Evolutionary conservation across 2,329 filamentous ascomycete species (phyloP).

Genomic region (Fusarium zealandicum): DNA sequence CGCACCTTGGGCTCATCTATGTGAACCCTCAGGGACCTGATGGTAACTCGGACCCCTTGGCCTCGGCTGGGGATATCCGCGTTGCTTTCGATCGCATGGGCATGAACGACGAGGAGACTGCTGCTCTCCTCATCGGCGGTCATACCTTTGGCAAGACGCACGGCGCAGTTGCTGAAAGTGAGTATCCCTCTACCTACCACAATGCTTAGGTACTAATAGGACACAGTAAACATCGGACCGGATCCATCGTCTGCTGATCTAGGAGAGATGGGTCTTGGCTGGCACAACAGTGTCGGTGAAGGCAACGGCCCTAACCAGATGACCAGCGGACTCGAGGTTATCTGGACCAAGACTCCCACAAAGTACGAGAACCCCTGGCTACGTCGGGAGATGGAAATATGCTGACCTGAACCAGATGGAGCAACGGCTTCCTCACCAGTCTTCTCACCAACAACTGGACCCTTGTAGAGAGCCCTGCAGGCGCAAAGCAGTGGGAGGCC

Average conservation of each 20-base stretch:
- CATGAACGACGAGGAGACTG: conserved; percentile 84
- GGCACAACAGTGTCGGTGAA: conserved; percentile 68
- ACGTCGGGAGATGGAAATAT: background rate
- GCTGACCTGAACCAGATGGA: conserved; percentile 57
- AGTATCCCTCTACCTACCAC: background rate
- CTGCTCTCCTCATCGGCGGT: conserved; percentile 79
- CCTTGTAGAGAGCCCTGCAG: conserved; percentile 75
- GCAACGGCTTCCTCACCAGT: conserved; percentile 76
- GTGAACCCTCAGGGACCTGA: conserved; percentile 83
- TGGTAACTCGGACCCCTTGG: conserved; percentile 72
- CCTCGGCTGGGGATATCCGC: conserved; percentile 75
- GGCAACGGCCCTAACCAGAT: conserved; percentile 78
- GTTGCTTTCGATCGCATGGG: conserved; percentile 80
- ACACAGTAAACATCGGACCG: conserved; percentile 61
- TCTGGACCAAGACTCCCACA: conserved; percentile 77
- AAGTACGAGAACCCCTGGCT: conserved; percentile 55
- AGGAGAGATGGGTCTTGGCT: conserved; percentile 75
- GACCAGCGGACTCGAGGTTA: conserved; percentile 80
- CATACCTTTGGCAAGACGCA: conserved; percentile 85
- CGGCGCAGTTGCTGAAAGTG: conserved; percentile 68
- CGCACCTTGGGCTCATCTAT: conserved; percentile 79
- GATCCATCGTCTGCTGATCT: conserved; percentile 72
- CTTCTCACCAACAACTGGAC: conserved; percentile 83
- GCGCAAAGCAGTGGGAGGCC: conserved; percentile 81
- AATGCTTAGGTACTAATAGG: background rate